Conservation (phyloP, 495 filamentous ascomycete species). For the Tuber microsphaerosporum region DNA sequence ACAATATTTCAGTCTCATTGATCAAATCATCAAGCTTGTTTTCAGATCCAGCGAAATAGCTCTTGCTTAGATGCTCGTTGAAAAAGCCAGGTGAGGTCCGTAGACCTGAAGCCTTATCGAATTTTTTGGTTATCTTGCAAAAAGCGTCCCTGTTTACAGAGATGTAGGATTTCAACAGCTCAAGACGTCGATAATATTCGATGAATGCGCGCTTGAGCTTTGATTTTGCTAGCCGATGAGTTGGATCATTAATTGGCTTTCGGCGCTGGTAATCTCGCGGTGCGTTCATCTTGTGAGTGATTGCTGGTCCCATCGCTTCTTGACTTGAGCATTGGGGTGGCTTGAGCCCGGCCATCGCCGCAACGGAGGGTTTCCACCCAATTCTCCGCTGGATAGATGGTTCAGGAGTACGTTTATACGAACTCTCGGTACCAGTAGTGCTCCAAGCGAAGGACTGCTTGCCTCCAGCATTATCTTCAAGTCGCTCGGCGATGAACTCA, state of each 20-base stretch:
- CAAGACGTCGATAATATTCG: conserved; percentile 86
- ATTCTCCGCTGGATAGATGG: conserved; percentile 27
- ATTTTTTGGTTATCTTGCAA: conserved; percentile 98
- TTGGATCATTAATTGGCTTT: conserved; percentile 35
- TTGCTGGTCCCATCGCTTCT: conserved; percentile 21
- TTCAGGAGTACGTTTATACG: conserved; percentile 34
- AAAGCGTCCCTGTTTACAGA: conserved; percentile 85
- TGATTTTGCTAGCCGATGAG: conserved; percentile 57
- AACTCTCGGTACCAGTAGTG: conserved; percentile 27
- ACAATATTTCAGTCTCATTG: conserved; percentile 73
- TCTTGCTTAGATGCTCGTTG: conserved; percentile 83
- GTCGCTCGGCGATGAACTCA: conserved; percentile 18
- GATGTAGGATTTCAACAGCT: conserved; percentile 84
- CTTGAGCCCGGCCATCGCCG: conserved; percentile 23
- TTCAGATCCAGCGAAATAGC: conserved; percentile 82
- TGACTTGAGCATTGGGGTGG: conserved; percentile 5
- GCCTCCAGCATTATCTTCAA: conserved; percentile 34
- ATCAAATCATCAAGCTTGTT: conserved; percentile 67
- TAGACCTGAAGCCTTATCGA: conserved; percentile 79
- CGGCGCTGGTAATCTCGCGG: conserved; percentile 43
- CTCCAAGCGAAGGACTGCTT: conserved; percentile 11
- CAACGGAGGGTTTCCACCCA: conserved; percentile 44
- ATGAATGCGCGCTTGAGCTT: conserved; percentile 85
- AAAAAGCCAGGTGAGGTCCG: conserved; percentile 73
- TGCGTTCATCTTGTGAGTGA: conserved; percentile 14